Percentiles rank a stretch among this genome's conserved stretches.
Conservation (phyloP, 306 rosid genomes). For the Adenanthera pavonina region DNA sequence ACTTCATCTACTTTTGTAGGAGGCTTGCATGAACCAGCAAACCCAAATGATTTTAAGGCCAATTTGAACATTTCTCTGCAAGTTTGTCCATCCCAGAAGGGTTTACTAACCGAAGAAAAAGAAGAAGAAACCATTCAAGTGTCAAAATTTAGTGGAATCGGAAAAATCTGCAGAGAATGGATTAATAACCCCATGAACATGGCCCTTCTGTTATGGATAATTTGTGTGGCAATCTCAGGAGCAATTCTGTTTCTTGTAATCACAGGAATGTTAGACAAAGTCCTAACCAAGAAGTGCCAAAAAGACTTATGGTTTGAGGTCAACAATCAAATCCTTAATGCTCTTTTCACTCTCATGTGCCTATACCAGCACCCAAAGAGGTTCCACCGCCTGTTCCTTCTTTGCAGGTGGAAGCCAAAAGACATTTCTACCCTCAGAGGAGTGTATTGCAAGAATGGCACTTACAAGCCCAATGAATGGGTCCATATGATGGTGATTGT, state of each 20-base stretch:
- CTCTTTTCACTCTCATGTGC: constrained; percentile 72
- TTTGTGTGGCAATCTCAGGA: constrained; percentile 55
- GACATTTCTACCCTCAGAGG: constrained; percentile 51
- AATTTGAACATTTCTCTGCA: constrained; percentile 36
- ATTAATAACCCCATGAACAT: constrained; percentile 59
- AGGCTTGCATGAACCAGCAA: constrained; percentile 20
- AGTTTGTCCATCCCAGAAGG: constrained; percentile 45
- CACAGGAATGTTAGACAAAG: constrained; percentile 61
- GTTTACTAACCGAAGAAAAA: constrained; percentile 36
- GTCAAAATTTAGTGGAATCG: constrained; percentile 32
- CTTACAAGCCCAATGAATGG: constrained; percentile 59
- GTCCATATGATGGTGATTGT: constrained; percentile 59
- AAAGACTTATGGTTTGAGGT: constrained; percentile 64
- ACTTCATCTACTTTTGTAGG: constrained; percentile 27
- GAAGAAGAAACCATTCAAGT: constrained; percentile 15
- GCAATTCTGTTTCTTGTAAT: constrained; percentile 67
- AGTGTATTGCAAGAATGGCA: constrained; percentile 56
- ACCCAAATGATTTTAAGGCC: constrained; percentile 19
- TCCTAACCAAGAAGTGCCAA: constrained; percentile 50
- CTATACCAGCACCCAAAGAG: constrained; percentile 65
- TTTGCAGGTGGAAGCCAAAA: constrained; percentile 59
- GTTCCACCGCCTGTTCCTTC: constrained; percentile 57
- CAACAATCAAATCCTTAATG: constrained; percentile 70
- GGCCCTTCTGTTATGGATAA: constrained; percentile 60
- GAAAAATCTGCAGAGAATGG: constrained; percentile 50